phyloP scores from a whole-genome alignment of 768 basidiomycete genomes.

The Rhodotorula sphaerocarpa region DNA sequence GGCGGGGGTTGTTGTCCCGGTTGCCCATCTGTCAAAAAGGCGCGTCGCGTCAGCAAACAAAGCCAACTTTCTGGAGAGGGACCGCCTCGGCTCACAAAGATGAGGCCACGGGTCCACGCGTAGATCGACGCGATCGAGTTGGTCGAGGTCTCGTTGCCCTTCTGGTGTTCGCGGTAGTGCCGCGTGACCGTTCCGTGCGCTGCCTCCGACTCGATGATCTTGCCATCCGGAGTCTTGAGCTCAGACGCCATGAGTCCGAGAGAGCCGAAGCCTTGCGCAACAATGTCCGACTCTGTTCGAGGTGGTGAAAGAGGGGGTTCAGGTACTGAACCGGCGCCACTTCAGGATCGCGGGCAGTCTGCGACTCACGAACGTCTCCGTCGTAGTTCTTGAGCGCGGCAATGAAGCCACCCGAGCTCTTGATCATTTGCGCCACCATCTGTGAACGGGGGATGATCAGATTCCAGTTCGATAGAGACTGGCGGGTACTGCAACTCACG shows the following conservation, averaged over 20 bases:
- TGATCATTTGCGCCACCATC: slow-evolving; percentile 97
- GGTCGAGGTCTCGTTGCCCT: slow-evolving; percentile 94
- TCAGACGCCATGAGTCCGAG: slow-evolving; percentile 98
- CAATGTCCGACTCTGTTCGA: slow-evolving; percentile 49
- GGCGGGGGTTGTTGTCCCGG: slow-evolving; percentile 70
- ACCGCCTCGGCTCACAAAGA: slow-evolving; percentile 39
- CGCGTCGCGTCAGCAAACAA: slow-evolving; percentile 39
- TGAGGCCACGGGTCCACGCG: slow-evolving; percentile 92
- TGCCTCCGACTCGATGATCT: slow-evolving; percentile 87
- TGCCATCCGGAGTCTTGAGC: slow-evolving; percentile 77
- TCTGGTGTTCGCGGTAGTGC: slow-evolving; percentile 94
- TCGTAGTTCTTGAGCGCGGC: slow-evolving; percentile 57
- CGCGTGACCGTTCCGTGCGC: slow-evolving; percentile 69
- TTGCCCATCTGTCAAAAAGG: slow-evolving; percentile 73
- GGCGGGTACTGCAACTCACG: slow-evolving; percentile 3
- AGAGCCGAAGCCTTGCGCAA: slow-evolving; percentile 93
- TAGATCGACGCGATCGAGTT: slow-evolving; percentile 99
- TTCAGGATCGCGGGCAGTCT: no score
- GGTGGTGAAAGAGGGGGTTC: no score
- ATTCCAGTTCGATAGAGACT: no score
- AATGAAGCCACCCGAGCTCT: slow-evolving; percentile 84
- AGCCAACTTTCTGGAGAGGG: no score
- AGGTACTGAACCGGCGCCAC: no score
- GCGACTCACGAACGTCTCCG: no score
- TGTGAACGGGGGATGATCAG: slow-evolving; percentile 35